phyloP scores from a whole-genome alignment of 495 filamentous ascomycete species.

The Astrothelium subdiscretum region DNA sequence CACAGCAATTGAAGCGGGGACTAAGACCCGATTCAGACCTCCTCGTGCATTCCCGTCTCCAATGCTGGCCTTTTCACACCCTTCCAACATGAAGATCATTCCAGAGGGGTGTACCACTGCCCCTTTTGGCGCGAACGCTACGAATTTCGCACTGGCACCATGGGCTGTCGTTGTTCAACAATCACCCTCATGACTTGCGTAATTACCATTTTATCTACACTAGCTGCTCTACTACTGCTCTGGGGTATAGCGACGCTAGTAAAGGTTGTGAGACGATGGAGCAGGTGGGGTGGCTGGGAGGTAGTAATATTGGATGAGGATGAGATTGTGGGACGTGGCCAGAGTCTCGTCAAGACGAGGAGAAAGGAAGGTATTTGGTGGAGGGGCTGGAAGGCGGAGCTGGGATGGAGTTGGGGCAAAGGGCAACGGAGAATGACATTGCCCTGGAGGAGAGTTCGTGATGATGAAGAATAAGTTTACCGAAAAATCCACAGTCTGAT shows the following conservation, averaged over 20 bases:
- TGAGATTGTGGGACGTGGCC: background rate
- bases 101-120: background rate
- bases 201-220: background rate
- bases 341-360: background rate
- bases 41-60: background rate
- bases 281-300: background rate
- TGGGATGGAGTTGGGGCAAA: background rate
- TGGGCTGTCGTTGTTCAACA: background rate
- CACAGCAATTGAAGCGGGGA: background rate
- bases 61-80: background rate
- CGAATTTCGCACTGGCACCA: background rate
- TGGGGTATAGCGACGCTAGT: background rate
- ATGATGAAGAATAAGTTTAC: background rate
- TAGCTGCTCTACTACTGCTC: background rate
- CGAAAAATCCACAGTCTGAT: background rate
- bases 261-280: background rate
- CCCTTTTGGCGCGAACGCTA: background rate
- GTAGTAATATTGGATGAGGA: background rate
- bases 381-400: background rate
- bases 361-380: background rate
- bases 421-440: background rate
- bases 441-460: background rate
- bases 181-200: background rate
- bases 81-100: background rate
- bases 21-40: background rate